Conservation (phyloP, 2,329 filamentous ascomycete genomes). For the Neospermospora avenae region DNA sequence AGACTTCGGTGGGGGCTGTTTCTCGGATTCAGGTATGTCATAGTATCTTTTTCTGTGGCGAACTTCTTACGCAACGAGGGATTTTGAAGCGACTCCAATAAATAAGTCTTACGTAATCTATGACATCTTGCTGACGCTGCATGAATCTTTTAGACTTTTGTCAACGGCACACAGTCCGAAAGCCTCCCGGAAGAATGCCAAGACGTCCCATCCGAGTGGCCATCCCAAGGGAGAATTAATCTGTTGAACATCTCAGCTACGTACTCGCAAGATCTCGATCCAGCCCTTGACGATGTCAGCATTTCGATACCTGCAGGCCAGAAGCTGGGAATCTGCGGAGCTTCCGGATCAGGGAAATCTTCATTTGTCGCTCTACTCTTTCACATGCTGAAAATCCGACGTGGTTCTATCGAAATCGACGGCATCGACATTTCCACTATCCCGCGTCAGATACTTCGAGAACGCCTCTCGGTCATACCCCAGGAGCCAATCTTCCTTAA, state of each 20-base stretch:
- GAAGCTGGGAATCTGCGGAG: slow-evolving; percentile 47
- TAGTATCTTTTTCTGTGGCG: not conserved
- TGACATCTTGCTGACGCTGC: not conserved
- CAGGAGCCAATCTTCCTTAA: slow-evolving; percentile 50
- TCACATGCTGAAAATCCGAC: slow-evolving; percentile 45
- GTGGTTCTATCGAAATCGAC: slow-evolving; percentile 43
- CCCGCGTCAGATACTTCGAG: slow-evolving; percentile 43
- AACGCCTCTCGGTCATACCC: slow-evolving; percentile 38
- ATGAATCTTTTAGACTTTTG: slow-evolving; percentile 8
- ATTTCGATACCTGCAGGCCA: slow-evolving; percentile 45
- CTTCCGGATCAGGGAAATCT: slow-evolving; percentile 41
- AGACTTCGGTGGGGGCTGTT: slow-evolving; percentile 28
- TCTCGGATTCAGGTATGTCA: slow-evolving; percentile 12
- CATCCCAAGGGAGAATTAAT: slow-evolving; percentile 30
- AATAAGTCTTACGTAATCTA: not conserved
- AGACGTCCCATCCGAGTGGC: slow-evolving; percentile 20
- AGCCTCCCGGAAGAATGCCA: slow-evolving; percentile 15
- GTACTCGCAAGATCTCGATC: slow-evolving; percentile 26
- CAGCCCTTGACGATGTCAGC: slow-evolving; percentile 34
- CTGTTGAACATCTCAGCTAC: slow-evolving; percentile 32
- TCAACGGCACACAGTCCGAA: slow-evolving; percentile 14
- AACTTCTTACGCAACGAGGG: too few relatives aligned
- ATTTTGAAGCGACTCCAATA: not conserved
- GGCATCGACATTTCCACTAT: slow-evolving; percentile 43
- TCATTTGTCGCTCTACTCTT: slow-evolving; percentile 46